Evolutionary conservation across 148 eudicot species (phyloP).

Genomic region (Vaccinium macrocarpon): DNA sequence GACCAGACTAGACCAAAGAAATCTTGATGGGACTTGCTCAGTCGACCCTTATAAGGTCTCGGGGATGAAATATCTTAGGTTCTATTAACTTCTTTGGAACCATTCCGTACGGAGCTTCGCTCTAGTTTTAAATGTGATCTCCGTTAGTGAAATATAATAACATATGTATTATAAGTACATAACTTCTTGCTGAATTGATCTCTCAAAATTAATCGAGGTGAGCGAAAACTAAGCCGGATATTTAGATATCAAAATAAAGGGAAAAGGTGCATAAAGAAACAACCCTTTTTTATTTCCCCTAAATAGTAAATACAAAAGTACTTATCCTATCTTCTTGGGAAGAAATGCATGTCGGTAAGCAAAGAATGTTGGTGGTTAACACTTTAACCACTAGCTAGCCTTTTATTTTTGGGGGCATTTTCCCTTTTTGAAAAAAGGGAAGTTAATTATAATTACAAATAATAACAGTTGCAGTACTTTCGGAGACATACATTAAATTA

Average conservation of each 20-base stretch:
- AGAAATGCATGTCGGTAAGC: neutral
- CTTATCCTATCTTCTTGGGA: neutral
- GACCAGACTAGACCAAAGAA: too few species aligned
- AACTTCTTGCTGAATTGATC: too few species aligned
- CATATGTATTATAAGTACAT: too few species aligned
- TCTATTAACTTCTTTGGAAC: too few species aligned
- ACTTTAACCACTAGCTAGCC: neutral
- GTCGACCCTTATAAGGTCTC: too few species aligned
- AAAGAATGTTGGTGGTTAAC: neutral
- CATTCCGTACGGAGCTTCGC: too few species aligned
- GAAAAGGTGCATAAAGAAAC: neutral
- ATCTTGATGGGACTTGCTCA: too few species aligned
- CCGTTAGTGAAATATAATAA: too few species aligned
- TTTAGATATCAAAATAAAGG: too few species aligned
- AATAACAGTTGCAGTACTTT: neutral
- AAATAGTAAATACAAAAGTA: neutral
- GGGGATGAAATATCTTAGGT: too few species aligned
- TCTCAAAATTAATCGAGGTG: too few species aligned
- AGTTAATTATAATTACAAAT: neutral
- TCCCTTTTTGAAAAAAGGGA: neutral
- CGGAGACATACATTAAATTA: neutral
- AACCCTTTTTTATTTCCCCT: neutral
- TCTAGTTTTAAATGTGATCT: too few species aligned
- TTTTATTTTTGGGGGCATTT: neutral
- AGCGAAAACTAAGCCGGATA: accelerated